Evolutionary conservation across 257 asterid species (phyloP).

Genomic region (Marsdenia floribunda): DNA sequence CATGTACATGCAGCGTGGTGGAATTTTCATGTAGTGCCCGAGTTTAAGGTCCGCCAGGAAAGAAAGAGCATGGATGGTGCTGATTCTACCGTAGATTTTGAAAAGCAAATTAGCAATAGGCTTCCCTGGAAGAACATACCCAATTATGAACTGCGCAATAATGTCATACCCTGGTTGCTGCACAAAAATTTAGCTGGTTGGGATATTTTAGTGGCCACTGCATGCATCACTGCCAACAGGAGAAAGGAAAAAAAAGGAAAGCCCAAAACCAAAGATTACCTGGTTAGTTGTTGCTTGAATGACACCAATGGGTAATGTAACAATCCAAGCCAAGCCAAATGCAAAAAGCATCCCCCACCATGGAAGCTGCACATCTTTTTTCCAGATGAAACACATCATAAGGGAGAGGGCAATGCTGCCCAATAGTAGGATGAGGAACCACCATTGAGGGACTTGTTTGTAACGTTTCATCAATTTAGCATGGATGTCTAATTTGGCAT

Average conservation of each 20-base stretch:
- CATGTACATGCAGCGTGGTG: conserved; percentile 78
- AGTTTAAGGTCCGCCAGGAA: conserved; percentile 88
- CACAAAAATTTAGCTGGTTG: conserved; percentile 11
- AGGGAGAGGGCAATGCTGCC: conserved; percentile 65
- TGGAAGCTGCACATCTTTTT: conserved; percentile 73
- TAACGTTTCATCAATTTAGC: conserved; percentile 66
- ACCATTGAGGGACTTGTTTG: conserved; percentile 89
- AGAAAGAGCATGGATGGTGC: conserved; percentile 78
- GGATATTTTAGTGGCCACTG: neutral
- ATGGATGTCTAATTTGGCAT: conserved; percentile 59
- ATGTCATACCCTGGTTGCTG: conserved; percentile 99
- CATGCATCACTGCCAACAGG: neutral
- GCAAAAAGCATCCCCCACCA: conserved; percentile 99
- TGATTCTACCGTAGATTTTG: conserved; percentile 84
- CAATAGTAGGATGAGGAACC: conserved; percentile 59
- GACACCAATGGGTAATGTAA: conserved; percentile 91
- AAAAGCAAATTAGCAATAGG: conserved; percentile 86
- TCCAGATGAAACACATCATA: conserved; percentile 69
- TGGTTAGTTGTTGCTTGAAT: conserved; percentile 96
- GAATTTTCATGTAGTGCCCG: conserved; percentile 97
- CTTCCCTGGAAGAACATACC: conserved; percentile 83
- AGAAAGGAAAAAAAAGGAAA: neutral
- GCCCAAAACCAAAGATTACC: conserved; percentile 27
- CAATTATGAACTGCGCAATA: conserved; percentile 82
- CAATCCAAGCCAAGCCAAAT: conserved; percentile 69